Conservation (phyloP, 257 asterid species). For the Plectranthus barbatus region DNA sequence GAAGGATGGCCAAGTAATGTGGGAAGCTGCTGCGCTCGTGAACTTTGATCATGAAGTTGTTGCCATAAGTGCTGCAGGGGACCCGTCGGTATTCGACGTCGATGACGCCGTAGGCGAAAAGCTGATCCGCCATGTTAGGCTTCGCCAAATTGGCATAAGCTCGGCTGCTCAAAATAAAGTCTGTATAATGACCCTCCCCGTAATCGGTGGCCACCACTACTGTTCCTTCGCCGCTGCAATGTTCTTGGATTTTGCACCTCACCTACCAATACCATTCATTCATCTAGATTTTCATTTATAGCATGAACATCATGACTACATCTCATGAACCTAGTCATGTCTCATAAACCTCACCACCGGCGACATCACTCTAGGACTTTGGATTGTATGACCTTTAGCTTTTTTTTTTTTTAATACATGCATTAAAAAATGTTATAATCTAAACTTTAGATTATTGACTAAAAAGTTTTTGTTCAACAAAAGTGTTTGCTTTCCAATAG, state of each 20-base stretch:
- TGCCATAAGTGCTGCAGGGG: slow-evolving; percentile 34
- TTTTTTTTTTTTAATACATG: too few relatives aligned
- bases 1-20: slow-evolving; percentile 48
- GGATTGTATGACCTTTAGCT: too few relatives aligned
- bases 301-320: too few relatives aligned
- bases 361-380: too few relatives aligned
- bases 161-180: slow-evolving; percentile 46
- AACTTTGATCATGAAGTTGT: slow-evolving; percentile 43
- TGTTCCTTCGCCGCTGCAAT: slow-evolving; percentile 57
- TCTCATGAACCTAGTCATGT: too few relatives aligned
- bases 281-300: too few relatives aligned
- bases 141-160: slow-evolving; percentile 55
- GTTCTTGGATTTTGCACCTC: slow-evolving; percentile 47
- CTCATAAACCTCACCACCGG: too few relatives aligned
- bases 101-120: slow-evolving; percentile 51
- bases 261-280: too few relatives aligned
- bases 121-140: slow-evolving; percentile 37
- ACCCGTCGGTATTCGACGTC: slow-evolving; percentile 48
- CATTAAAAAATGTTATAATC: too few relatives aligned
- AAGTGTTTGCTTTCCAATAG: too few relatives aligned
- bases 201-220: slow-evolving; percentile 58
- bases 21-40: slow-evolving; percentile 44
- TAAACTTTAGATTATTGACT: too few relatives aligned
- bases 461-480: too few relatives aligned
- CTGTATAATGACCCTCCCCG: slow-evolving; percentile 58